phyloP scores from a whole-genome alignment of 2,329 filamentous ascomycete genomes.

The Colletotrichum cereale region DNA sequence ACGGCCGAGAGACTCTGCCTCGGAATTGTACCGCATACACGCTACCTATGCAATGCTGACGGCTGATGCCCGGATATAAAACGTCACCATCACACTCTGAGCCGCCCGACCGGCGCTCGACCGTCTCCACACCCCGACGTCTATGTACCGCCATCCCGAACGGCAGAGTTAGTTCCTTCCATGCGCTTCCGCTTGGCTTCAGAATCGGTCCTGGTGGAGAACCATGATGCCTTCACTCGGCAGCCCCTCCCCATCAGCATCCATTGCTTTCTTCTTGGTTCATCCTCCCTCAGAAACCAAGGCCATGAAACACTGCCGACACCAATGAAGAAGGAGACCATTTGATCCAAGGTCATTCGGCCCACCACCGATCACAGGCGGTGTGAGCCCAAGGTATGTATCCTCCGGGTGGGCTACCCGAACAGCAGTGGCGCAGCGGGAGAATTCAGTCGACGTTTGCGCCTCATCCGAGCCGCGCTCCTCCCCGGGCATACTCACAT shows the following conservation, averaged over 20 bases:
- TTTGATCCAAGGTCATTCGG: neutral
- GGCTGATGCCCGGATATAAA: neutral
- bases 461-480: neutral
- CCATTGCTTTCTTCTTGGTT: neutral
- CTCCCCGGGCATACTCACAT: neutral
- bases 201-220: neutral
- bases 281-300: slow-evolving; percentile 2
- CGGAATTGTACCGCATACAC: neutral
- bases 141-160: slow-evolving; percentile 1
- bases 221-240: neutral
- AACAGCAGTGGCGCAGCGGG: neutral
- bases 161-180: neutral
- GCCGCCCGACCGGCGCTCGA: slow-evolving; percentile 4
- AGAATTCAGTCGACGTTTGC: neutral
- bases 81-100: neutral
- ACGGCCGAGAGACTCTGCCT: neutral
- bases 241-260: neutral
- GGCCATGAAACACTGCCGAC: neutral
- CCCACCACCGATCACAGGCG: neutral
- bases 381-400: neutral
- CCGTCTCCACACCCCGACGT: slow-evolving; percentile 3
- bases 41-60: neutral
- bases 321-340: neutral
- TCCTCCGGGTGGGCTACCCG: neutral
- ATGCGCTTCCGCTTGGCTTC: neutral